Conservation (phyloP, 192 early-diverging fungal genomes). For the Rhizoclosmatium globosum region DNA sequence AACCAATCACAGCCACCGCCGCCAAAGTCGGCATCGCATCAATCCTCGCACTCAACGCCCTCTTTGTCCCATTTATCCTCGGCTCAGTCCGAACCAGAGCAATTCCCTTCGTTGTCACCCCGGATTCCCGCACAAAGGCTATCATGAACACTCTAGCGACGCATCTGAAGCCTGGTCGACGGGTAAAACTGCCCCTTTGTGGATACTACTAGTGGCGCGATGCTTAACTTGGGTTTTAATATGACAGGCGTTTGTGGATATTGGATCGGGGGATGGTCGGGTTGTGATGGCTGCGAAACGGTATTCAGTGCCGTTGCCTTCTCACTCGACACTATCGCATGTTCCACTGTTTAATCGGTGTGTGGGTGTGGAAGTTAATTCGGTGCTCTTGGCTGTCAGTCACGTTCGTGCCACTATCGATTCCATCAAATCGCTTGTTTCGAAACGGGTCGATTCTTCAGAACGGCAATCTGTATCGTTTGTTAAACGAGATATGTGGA, state of each 20-base stretch:
- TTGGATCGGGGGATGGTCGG: constrained; percentile 21
- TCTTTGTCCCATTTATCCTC: too few species aligned
- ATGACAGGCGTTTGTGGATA: background rate
- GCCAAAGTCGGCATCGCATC: too few species aligned
- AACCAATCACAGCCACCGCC: too few species aligned
- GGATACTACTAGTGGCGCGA: background rate
- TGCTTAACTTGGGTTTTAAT: background rate
- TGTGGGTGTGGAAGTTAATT: constrained; percentile 18
- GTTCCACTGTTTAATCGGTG: background rate
- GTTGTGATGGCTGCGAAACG: constrained; percentile 9
- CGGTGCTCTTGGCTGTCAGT: background rate
- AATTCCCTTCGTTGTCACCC: too few species aligned
- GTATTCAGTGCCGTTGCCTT: background rate
- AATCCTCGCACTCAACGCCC: too few species aligned
- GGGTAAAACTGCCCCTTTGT: too few species aligned
- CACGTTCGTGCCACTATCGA: background rate
- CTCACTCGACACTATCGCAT: background rate
- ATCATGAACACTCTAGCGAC: too few species aligned
- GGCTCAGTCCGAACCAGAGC: too few species aligned
- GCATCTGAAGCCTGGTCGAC: too few species aligned
- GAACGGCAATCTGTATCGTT: background rate
- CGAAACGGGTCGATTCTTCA: too few species aligned
- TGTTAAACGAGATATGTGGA: constrained; percentile 7
- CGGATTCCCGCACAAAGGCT: too few species aligned
- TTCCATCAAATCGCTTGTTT: too few species aligned